Conservation (phyloP, 345 rosid genomes). For the Salix exigua region DNA sequence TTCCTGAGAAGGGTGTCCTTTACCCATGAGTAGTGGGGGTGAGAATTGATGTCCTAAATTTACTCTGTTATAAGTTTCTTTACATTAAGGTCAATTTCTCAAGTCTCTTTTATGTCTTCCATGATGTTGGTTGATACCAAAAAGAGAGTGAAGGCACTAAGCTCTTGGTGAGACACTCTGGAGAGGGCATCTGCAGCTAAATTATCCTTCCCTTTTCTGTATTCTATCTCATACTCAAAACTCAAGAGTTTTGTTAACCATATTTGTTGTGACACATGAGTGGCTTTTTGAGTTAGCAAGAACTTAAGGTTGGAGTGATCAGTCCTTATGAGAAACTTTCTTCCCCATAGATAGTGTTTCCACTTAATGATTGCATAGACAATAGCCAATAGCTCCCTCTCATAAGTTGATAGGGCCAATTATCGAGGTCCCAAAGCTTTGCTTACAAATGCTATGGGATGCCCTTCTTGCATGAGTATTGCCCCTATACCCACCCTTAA, state of each 20-base stretch:
- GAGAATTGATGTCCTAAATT: no score
- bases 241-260: background rate
- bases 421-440: background rate
- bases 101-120: no score
- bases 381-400: background rate
- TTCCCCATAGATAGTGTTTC: background rate
- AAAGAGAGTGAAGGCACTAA: background rate
- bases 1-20: no score
- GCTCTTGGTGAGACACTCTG: background rate
- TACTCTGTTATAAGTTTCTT: fast-evolving
- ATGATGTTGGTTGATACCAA: no score
- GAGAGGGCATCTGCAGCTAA: background rate
- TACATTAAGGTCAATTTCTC: no score
- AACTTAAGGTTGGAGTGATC: background rate
- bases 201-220: background rate
- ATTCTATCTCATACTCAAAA: background rate
- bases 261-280: background rate
- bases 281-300: background rate
- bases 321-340: background rate
- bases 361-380: background rate
- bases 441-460: background rate
- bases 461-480: background rate
- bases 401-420: background rate
- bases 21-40: no score
- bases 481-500: background rate